Evolutionary conservation across 257 asterid genomes (phyloP).

Genomic region (Marsdenia floribunda): DNA sequence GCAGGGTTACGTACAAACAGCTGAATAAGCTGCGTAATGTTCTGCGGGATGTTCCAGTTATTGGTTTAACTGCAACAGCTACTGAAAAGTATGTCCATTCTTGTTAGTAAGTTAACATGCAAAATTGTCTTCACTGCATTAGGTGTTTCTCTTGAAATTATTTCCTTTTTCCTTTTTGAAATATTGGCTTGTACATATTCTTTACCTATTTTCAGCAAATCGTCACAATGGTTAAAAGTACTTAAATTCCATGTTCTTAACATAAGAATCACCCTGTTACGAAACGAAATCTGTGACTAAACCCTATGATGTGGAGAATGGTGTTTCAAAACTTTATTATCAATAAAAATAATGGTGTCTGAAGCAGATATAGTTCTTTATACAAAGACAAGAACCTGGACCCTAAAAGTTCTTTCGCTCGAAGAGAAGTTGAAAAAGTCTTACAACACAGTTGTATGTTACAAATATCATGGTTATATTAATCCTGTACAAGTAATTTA

Average conservation of each 20-base stretch:
- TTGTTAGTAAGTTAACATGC: background rate
- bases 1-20: slow-evolving; percentile 84
- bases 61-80: slow-evolving; percentile 93
- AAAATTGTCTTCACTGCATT: background rate
- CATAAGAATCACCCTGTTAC: background rate
- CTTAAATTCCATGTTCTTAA: background rate
- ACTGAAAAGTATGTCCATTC: slow-evolving; percentile 66
- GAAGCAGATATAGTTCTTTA: background rate
- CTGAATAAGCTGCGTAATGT: slow-evolving; percentile 69
- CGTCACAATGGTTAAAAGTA: background rate
- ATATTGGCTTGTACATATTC: background rate
- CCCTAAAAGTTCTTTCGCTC: background rate
- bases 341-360: background rate
- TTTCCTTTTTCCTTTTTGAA: background rate
- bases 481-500: background rate
- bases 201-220: background rate
- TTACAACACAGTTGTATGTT: background rate
- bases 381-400: background rate
- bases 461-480: background rate
- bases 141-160: background rate
- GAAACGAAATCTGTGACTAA: background rate
- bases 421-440: background rate
- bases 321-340: background rate
- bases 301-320: background rate
- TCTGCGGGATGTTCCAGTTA: slow-evolving; percentile 69